phyloP scores from a whole-genome alignment of 495 filamentous ascomycete genomes.

The Annulohypoxylon nitens region DNA sequence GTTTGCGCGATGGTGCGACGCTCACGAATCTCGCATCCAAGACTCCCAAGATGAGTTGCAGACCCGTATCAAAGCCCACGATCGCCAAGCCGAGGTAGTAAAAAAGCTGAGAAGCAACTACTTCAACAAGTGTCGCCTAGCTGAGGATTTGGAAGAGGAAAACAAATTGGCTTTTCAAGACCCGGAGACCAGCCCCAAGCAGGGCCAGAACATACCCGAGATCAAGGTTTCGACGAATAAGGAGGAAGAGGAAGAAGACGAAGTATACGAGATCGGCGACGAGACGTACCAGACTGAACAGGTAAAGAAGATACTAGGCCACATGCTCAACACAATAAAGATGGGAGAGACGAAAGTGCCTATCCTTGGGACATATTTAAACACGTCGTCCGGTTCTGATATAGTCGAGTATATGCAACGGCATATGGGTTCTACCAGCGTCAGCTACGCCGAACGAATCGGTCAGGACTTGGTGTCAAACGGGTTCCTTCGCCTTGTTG shows the following conservation, averaged over 20 bases:
- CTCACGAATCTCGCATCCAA: conserved; percentile 89
- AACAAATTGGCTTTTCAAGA: conserved; percentile 97
- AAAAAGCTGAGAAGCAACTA: conserved; percentile 95
- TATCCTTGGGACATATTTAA: conserved; percentile 93
- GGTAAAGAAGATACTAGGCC: conserved; percentile 86
- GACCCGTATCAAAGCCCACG: conserved; percentile 86
- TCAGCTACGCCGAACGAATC: conserved; percentile 91
- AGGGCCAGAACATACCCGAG: conserved; percentile 63
- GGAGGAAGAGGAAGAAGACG: conserved; percentile 70
- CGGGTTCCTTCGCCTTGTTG: conserved; percentile 90
- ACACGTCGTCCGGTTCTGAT: conserved; percentile 88
- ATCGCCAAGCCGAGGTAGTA: conserved; percentile 89
- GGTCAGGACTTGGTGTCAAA: conserved; percentile 91
- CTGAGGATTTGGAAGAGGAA: conserved; percentile 98
- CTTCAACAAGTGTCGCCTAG: conserved; percentile 97
- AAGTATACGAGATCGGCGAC: conserved; percentile 91
- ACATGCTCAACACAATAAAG: conserved; percentile 89
- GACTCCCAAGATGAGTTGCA: conserved; percentile 95
- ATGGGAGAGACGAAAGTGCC: conserved; percentile 93
- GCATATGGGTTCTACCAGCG: conserved; percentile 82
- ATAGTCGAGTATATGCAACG: conserved; percentile 96
- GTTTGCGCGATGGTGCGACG: conserved; percentile 94
- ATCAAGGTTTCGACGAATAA: conserved; percentile 66
- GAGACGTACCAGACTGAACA: conserved; percentile 84
- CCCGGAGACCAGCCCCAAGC: conserved; percentile 68